A percentile compares a stretch with the other conserved stretches of the same genome.
phyloP scores from a whole-genome alignment of 768 basidiomycete genomes.

The Calvatia gigantea region DNA sequence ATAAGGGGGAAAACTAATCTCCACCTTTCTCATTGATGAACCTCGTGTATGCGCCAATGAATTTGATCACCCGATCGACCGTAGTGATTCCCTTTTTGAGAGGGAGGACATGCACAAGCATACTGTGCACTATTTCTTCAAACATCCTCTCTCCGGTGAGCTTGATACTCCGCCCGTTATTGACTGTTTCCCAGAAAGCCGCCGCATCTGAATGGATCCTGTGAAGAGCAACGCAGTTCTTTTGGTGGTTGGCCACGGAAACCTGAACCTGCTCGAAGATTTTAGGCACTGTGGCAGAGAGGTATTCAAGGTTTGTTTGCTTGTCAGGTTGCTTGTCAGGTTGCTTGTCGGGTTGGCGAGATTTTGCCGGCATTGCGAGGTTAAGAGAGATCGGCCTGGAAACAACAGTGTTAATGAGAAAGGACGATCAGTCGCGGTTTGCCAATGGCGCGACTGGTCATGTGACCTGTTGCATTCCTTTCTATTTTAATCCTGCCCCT shows the following conservation, averaged over 20 bases:
- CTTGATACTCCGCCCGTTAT: constrained; percentile 42
- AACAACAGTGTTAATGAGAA: constrained; percentile 3
- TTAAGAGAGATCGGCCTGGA: background rate
- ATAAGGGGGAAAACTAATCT: constrained; percentile 14
- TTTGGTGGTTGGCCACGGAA: constrained; percentile 78
- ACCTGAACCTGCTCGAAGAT: constrained; percentile 81
- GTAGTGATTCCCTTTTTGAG: constrained; percentile 78
- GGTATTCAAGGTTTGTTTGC: constrained; percentile 3
- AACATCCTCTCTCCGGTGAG: constrained; percentile 78
- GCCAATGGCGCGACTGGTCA: constrained; percentile 8
- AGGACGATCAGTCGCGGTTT: background rate
- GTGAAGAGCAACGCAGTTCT: constrained; percentile 81
- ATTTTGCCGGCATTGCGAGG: constrained; percentile 7
- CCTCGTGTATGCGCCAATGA: constrained; percentile 73
- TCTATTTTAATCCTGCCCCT: no score
- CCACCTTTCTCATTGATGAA: constrained; percentile 77
- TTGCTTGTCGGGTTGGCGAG: background rate
- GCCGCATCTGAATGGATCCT: constrained; percentile 74
- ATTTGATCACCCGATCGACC: constrained; percentile 80
- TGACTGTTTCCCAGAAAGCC: constrained; percentile 42
- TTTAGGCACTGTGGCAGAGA: constrained; percentile 29
- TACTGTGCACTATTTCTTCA: constrained; percentile 55
- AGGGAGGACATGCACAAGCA: constrained; percentile 58
- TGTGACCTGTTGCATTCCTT: constrained; percentile 39
- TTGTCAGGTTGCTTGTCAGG: constrained; percentile 1